These are phyloP conservation scores for Metahyphopichia silvanorum DNA, from an alignment of 805 yeast species.

Conservation along the genomic window DNA sequence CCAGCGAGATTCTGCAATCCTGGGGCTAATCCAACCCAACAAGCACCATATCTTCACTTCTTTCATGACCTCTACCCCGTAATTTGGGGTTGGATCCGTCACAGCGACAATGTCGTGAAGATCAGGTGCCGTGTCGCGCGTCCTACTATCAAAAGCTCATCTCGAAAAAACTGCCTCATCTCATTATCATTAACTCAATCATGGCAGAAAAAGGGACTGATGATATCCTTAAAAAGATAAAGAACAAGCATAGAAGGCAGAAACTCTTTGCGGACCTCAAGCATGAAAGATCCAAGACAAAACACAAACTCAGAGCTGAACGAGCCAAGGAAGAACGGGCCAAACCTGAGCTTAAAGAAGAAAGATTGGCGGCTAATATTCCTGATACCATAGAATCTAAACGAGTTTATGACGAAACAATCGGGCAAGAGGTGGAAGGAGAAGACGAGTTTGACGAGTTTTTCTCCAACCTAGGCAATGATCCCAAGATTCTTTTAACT, in stretches of 20 bases:
- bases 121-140: too few species aligned
- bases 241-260: constrained; percentile 79
- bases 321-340: constrained; percentile 85
- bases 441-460: constrained; percentile 64
- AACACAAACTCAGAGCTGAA: constrained; percentile 73
- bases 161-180: constrained; percentile 2
- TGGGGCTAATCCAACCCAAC: too few species aligned
- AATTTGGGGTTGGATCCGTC: too few species aligned
- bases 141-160: constrained; percentile 6
- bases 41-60: too few species aligned
- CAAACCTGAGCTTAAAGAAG: constrained; percentile 77
- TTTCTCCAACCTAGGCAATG: constrained; percentile 41
- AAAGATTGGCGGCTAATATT: constrained; percentile 73
- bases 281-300: constrained; percentile 69
- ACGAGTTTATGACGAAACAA: constrained; percentile 85
- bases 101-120: too few species aligned
- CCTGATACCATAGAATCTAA: constrained; percentile 82
- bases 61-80: too few species aligned
- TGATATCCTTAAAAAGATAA: constrained; percentile 42
- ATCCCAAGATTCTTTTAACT: constrained; percentile 87
- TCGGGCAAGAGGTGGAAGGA: constrained; percentile 55
- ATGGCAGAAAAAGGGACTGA: constrained; percentile 18
- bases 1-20: too few species aligned
- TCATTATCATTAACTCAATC: constrained; percentile 12
- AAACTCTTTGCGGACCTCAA: constrained; percentile 70